Percentiles rank a stretch among this genome's conserved stretches.
Conservation (phyloP, 2,329 filamentous ascomycete genomes). For the Diplodia corticola region DNA sequence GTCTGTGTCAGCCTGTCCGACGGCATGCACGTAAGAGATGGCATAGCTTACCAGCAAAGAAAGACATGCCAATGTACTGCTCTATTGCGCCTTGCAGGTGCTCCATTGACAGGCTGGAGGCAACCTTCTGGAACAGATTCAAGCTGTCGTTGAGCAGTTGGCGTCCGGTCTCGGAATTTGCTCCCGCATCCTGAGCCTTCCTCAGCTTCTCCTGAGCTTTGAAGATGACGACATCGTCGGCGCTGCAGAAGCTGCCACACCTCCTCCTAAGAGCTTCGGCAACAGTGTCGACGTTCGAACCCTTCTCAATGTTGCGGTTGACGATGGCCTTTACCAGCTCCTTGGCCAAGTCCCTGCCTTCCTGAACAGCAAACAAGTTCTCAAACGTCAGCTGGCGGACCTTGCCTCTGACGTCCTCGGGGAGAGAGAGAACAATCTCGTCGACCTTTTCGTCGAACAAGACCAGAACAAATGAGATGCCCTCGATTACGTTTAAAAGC, state of each 20-base stretch:
- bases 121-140: conserved; percentile 84
- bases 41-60: conserved; percentile 67
- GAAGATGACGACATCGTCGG: conserved; percentile 97
- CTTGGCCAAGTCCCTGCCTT: conserved; percentile 87
- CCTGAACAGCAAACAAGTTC: conserved; percentile 74
- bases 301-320: conserved; percentile 94
- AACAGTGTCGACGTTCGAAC: conserved; percentile 95
- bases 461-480: conserved; percentile 93
- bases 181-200: conserved; percentile 75
- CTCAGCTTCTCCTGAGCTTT: conserved; percentile 96
- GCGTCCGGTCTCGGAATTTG: conserved; percentile 73
- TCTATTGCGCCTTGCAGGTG: conserved; percentile 76
- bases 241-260: conserved; percentile 96
- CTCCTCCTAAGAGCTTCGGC: conserved; percentile 88
- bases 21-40: conserved; percentile 7
- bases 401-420: conserved; percentile 67
- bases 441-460: conserved; percentile 91
- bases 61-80: conserved; percentile 79
- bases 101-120: conserved; percentile 74
- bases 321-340: conserved; percentile 96
- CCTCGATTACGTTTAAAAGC: conserved; percentile 89
- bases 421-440: conserved; percentile 78
- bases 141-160: conserved; percentile 85
- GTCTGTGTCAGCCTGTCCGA: conserved; percentile 3
- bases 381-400: conserved; percentile 83